A percentile compares a stretch with the other conserved stretches of the same genome.
phyloP scores from a whole-genome alignment of 1,284 basidiomycete genomes.

The Leccinum griseonigrum region DNA sequence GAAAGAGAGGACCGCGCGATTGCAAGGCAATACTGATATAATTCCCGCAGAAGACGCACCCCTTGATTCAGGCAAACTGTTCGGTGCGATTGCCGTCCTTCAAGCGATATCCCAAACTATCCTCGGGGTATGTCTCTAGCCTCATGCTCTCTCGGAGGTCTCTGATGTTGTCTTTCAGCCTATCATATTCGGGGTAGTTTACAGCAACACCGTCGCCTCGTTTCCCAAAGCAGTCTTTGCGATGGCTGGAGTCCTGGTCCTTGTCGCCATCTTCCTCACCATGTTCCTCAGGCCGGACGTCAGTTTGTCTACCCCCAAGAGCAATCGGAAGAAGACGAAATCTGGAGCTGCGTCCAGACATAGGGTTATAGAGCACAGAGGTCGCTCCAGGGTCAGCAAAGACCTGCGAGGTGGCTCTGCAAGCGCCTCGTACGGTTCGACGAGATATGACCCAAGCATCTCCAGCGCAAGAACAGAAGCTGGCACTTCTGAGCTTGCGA shows the following conservation, averaged over 20 bases:
- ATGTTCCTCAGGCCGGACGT: slow-evolving; percentile 47
- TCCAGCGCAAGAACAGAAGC: slow-evolving; percentile 9
- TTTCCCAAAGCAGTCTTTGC: slow-evolving; percentile 69
- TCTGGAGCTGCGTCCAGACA: slow-evolving; percentile 3
- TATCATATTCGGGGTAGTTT: slow-evolving; percentile 66
- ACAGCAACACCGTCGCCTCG: slow-evolving; percentile 60
- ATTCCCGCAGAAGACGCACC: slow-evolving; percentile 20
- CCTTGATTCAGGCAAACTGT: slow-evolving; percentile 52
- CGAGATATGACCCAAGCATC: slow-evolving; percentile 8
- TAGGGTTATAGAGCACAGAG: slow-evolving; percentile 39
- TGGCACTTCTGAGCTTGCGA: slow-evolving; percentile 4
- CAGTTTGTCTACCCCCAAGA: slow-evolving; percentile 21
- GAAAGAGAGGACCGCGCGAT: slow-evolving; percentile 21
- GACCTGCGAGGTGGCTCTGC: slow-evolving; percentile 41
- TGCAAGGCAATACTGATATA: slow-evolving; percentile 7
- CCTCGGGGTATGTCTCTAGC: slow-evolving; percentile 49
- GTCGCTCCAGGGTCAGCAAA: slow-evolving; percentile 56
- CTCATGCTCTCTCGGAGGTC: background rate
- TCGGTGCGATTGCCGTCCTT: slow-evolving; percentile 66
- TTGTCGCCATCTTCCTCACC: slow-evolving; percentile 47
- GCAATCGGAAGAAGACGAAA: slow-evolving; percentile 10
- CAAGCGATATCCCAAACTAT: slow-evolving; percentile 68
- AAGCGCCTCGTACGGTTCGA: slow-evolving; percentile 15
- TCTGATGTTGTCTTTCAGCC: slow-evolving; percentile 44
- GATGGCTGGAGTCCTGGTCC: slow-evolving; percentile 49